Evolutionary conservation across 768 basidiomycete species (phyloP), one percentile per base, ranked within the genome.

Genomic region (Mycena epipterygia): DNA sequence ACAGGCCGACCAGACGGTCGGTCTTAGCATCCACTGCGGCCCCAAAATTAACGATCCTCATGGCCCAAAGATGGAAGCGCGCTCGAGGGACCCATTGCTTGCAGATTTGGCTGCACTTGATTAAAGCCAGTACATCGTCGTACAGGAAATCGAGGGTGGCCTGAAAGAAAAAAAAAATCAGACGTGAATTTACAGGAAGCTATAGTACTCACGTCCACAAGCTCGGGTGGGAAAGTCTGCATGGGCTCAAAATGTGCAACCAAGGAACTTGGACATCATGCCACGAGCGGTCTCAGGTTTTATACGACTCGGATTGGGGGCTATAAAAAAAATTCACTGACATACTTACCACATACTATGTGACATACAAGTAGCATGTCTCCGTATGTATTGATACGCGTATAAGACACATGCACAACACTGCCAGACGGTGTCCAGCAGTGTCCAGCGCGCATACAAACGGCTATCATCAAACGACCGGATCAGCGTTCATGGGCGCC

Each of bases 101-200:
- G 51, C 62, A 64, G 19, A 64, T 51, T 27, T 42, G 48, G 23
- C 62, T 64, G 29, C 48, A 64, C 16, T 39, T 39, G 37, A 64
- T 37, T 16, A 64, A 42, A 12, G 49, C 17, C 37, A 53, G 37
- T 27, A 64, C 27, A 51, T 64, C 62, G 32, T 39, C 49, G 62
- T 25, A 64, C 5, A 64, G 19, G 35, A 64, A 64, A 39, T 64
- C 58, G 2, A 63, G 49, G 61, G 21, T 63, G 30, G 13, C 27
- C 61, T 63, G 27, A 17, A 62, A 44, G 46, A 23, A 51, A 13
- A 5, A 21, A 27, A 48, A 23, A 13, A 29, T 9, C 23, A 12
- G 8, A 30, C 9, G 23, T 11, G 27, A 27, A 8, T 30, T 30
- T 30, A 4, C 11, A 12, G 16, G 19, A 29, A 11, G 12, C 12